These are phyloP conservation scores for Rhodotorula graminis DNA, from an alignment of 768 basidiomycete genomes.

Conservation along the genomic window DNA sequence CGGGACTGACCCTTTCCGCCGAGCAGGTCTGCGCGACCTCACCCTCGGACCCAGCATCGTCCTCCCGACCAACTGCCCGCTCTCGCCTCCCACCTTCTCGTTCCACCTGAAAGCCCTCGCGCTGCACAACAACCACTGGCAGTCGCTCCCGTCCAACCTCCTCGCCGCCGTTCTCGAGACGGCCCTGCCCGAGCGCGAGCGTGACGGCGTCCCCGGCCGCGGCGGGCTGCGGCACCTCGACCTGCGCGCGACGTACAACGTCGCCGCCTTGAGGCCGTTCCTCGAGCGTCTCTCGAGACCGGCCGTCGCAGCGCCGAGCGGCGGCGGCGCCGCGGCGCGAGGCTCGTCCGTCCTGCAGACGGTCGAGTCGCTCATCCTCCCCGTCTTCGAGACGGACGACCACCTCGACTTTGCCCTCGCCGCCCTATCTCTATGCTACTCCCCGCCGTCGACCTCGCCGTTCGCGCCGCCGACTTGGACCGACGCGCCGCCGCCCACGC, in stretches of 20 bases:
- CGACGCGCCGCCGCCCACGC: background rate
- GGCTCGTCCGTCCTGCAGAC: background rate
- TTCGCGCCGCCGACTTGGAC: background rate
- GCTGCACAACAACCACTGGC: slow-evolving; percentile 23
- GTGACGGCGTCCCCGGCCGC: no score
- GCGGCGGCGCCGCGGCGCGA: background rate
- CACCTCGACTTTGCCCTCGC: slow-evolving; percentile 4
- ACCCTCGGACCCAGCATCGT: background rate
- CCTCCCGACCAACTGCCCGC: background rate
- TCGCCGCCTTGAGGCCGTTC: background rate
- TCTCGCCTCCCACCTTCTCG: background rate
- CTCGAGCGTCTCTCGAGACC: background rate
- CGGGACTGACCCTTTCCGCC: no score
- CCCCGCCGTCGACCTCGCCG: background rate
- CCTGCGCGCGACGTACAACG: slow-evolving; percentile 4
- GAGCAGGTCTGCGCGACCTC: background rate
- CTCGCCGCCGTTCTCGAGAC: background rate
- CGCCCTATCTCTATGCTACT: background rate
- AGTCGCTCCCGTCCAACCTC: background rate
- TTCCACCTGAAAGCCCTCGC: slow-evolving; percentile 14
- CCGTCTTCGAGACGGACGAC: slow-evolving; percentile 8
- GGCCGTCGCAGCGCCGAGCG: no score
- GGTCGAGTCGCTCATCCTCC: background rate
- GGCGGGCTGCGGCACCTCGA: slow-evolving; percentile 7
- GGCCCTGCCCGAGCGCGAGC: background rate